Conservation (phyloP, 805 yeast species). For the Danielia oregonensis region DNA sequence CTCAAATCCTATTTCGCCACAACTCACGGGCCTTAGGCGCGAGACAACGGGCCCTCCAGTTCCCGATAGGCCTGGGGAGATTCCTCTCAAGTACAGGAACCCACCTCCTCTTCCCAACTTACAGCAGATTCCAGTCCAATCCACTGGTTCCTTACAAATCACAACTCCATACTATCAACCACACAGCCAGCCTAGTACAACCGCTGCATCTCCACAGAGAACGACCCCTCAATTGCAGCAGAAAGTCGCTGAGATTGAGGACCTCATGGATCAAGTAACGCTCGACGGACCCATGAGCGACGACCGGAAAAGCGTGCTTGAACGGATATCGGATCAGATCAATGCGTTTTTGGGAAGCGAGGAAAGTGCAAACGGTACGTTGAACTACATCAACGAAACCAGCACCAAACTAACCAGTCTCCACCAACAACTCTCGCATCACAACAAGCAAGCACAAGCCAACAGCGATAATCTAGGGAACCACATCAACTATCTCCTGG, state of each 20-base stretch:
- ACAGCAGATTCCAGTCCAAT: slow-evolving; percentile 5
- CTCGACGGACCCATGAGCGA: slow-evolving; percentile 5
- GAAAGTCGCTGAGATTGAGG: slow-evolving; percentile 6
- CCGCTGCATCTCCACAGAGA: background rate
- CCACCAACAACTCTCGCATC: slow-evolving; percentile 30
- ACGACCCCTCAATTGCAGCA: background rate
- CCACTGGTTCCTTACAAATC: background rate
- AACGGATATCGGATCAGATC: slow-evolving; percentile 12
- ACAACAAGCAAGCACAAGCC: slow-evolving; percentile 33
- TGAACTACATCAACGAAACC: slow-evolving; percentile 9
- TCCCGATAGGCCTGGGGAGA: slow-evolving; percentile 18
- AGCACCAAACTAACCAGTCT: slow-evolving; percentile 24
- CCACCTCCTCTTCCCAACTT: slow-evolving; percentile 28
- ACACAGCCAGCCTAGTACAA: background rate
- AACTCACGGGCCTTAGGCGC: slow-evolving; percentile 11
- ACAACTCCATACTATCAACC: background rate
- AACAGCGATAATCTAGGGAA: slow-evolving; percentile 28
- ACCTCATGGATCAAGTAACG: slow-evolving; percentile 16
- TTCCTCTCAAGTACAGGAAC: slow-evolving; percentile 28
- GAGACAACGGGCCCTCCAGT: slow-evolving; percentile 22
- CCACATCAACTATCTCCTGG: slow-evolving; percentile 27
- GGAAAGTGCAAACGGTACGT: slow-evolving; percentile 10
- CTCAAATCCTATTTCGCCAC: slow-evolving; percentile 31
- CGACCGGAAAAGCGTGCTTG: slow-evolving; percentile 2
- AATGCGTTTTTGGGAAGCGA: slow-evolving; percentile 12